Base-by-base conservation (phyloP, 257 asterid species). In the Nemophila menziesii region DNA sequence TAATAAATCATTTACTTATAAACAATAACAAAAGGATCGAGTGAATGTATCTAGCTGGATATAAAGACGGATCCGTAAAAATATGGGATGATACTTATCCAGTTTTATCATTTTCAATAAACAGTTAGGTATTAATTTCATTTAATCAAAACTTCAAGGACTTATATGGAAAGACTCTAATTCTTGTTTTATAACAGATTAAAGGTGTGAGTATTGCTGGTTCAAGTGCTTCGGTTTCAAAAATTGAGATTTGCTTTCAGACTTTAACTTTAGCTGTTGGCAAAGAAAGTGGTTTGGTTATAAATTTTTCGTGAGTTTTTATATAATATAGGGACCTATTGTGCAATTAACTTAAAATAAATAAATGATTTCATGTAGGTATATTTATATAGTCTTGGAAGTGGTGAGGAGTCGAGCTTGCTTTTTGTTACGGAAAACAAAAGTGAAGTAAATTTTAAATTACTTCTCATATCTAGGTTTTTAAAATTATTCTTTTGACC, bases 71-170 rank as follows among this genome's bases (percentile, higher is more conserved):
- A 63, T 87, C 95, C 52, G 74, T 79, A 54, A 77, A 72, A 57
- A 65, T 87, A 54, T 87, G 95, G 97, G 89, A 82, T 75, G 87
- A 77, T 61, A 87, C 93, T 43, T 52, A 63, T 71, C 92, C 93
- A 39, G 89, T 82, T 51, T 63, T 82, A 36, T 60, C 72, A 20
- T 74, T 63, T 62, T 63, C 64, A 44, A 65, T 75, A 54, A 62
- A 63, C 62, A 51, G 60, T 48, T 73, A 73, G 96, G 96, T 85
- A 55, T 56, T 61, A 54, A 33, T 51, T 53, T 41, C 15, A 18
- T 41, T 8, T 22, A n/a, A 41, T 5, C 18, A 17, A 18, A 29
- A 5, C 22, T 18, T 17, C 24, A 19, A 41, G 46, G 13, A 40
- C 22, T 40, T 10, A 29, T 29, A 29, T 29, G 9, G 12, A 29